Base-by-base conservation (phyloP, 352 stramenopile genomes). In the Phytophthora podocarpi region DNA sequence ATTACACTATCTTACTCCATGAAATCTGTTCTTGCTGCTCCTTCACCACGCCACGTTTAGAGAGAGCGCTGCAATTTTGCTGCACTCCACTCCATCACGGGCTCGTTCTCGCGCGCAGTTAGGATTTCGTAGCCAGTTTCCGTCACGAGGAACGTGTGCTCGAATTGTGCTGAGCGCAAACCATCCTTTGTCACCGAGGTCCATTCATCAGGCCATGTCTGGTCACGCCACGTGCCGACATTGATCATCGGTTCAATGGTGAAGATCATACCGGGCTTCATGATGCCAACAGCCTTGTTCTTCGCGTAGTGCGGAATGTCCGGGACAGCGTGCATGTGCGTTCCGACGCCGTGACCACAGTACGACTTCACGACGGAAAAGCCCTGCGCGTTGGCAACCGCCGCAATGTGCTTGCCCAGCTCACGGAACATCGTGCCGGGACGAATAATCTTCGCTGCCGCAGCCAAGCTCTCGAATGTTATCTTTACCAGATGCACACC, bases 241-340 rank as follows among this genome's bases (percentile, higher is more conserved):
- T 99, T 99, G 67, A 99, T 99, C 98, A 99, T 99, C 8, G 97
- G 98, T 69, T 99, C 98, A 54, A 99, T 98, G 0, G 98, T 99
- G 76, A 99, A 99, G 37, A 99, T 97, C 80, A 99, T 96, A 23
- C 97, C 97, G 3, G 91, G 87, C 61, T 97, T 98, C 93, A 99
- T 99, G 20, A 98, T 95, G 28, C 97, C 97, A 35, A 94, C 80
- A 21, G 96, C 93, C 75, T 99, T 99, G 68, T 99, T 99, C 78
- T 99, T 99, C 12, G 93, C 85, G 70, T 99, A 99, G 70, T 99
- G 98, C 13, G 97, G 96, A 4, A 99, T 84, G 59, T 98, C 99
- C 0, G 98, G 98, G n/a, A n/a, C n/a, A n/a, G n/a, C n/a, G n/a
- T n/a, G n/a, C n/a, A 98, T 97, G 56, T 78, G 58, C 34, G 71